These are phyloP conservation scores for Pythium biforme DNA, from an alignment of 352 stramenopile species.

Conservation along the genomic window DNA sequence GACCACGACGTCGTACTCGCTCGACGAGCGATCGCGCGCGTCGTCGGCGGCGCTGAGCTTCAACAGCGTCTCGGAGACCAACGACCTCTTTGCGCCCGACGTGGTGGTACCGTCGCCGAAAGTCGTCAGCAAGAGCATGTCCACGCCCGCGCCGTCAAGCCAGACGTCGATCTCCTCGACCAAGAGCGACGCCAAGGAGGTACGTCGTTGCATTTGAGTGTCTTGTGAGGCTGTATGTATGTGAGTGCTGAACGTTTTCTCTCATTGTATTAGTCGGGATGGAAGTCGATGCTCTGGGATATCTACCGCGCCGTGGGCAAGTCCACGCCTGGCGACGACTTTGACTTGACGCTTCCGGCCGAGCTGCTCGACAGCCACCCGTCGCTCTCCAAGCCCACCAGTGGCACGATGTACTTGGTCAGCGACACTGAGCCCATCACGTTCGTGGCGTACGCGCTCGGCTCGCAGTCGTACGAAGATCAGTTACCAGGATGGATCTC, in stretches of 20 bases:
- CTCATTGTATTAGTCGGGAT: slow-evolving; percentile 26
- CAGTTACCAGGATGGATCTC: slow-evolving; percentile 68
- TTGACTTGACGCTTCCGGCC: slow-evolving; percentile 68
- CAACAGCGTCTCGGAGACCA: slow-evolving; percentile 7
- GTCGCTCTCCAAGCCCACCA: slow-evolving; percentile 85
- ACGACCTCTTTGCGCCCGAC: neutral
- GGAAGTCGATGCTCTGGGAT: slow-evolving; percentile 68
- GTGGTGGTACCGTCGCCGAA: neutral
- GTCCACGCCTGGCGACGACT: slow-evolving; percentile 61
- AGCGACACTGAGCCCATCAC: slow-evolving; percentile 93
- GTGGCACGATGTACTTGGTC: slow-evolving; percentile 83
- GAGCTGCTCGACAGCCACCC: slow-evolving; percentile 79
- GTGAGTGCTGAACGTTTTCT: neutral
- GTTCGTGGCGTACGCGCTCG: slow-evolving; percentile 94
- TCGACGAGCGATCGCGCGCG: slow-evolving; percentile 12
- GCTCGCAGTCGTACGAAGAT: slow-evolving; percentile 87
- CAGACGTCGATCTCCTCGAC: slow-evolving; percentile 4
- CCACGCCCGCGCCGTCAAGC: neutral
- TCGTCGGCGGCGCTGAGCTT: slow-evolving; percentile 14
- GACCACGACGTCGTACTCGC: neutral
- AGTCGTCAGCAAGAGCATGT: slow-evolving; percentile 6
- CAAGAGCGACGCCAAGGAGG: slow-evolving; percentile 28
- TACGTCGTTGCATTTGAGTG: neutral
- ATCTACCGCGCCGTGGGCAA: slow-evolving; percentile 63
- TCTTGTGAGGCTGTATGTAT: neutral